A percentile compares a stretch with the other conserved stretches of the same genome.
Evolutionary conservation across 257 asterid species (phyloP).

Genomic region (Salvia miltiorrhiza): DNA sequence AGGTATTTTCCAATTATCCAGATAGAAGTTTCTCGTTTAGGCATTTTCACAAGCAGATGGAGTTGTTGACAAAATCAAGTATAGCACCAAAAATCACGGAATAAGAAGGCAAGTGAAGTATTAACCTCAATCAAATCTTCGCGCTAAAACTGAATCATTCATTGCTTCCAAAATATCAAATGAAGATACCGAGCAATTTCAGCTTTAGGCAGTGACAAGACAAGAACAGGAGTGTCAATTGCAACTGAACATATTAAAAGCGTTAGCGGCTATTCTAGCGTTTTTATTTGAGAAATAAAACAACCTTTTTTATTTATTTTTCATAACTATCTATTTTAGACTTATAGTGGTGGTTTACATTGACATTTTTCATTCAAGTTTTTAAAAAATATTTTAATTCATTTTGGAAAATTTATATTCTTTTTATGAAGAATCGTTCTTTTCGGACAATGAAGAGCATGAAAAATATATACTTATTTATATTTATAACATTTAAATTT

Average conservation of each 20-base stretch:
- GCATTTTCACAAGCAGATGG: slow-evolving; percentile 31
- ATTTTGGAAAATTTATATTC: no score
- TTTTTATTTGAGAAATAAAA: not conserved
- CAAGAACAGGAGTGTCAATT: not conserved
- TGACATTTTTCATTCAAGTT: no score
- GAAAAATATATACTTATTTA: no score
- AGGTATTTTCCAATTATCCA: not conserved
- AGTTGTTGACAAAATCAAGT: not conserved
- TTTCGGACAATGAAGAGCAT: no score
- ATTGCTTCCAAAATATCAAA: not conserved
- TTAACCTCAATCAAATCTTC: slow-evolving; percentile 12
- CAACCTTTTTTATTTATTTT: not conserved
- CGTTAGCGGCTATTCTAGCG: not conserved
- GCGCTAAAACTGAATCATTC: not conserved
- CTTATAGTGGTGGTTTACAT: no score
- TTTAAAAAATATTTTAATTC: no score
- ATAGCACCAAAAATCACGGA: not conserved
- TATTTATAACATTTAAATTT: no score
- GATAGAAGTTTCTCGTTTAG: slow-evolving; percentile 11
- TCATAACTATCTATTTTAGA: not conserved
- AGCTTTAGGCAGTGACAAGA: slow-evolving; percentile 13
- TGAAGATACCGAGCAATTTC: not conserved
- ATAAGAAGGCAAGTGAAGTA: not conserved
- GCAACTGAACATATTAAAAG: not conserved
- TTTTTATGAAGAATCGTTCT: no score